A percentile compares a stretch with the other conserved stretches of the same genome.
Evolutionary conservation across 805 yeast species (phyloP).

Genomic region (Pichia cabralensis): DNA sequence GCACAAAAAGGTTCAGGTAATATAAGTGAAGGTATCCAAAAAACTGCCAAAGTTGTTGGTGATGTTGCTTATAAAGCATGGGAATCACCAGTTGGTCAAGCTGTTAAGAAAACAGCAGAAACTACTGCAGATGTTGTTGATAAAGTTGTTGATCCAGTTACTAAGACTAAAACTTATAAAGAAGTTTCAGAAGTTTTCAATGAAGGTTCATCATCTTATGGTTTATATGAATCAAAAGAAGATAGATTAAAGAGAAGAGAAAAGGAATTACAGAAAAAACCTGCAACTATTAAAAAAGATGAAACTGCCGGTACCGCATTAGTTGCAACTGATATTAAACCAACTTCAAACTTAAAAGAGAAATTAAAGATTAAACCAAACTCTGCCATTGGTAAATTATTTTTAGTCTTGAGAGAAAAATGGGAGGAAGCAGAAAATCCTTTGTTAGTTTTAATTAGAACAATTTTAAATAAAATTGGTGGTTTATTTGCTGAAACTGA

Average conservation of each 20-base stretch:
- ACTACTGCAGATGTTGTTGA: constrained; percentile 80
- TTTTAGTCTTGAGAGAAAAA: constrained; percentile 51
- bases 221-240: constrained; percentile 84
- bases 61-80: constrained; percentile 84
- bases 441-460: constrained; percentile 68
- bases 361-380: constrained; percentile 53
- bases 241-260: constrained; percentile 68
- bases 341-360: constrained; percentile 44
- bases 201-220: constrained; percentile 87
- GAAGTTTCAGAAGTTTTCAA: constrained; percentile 82
- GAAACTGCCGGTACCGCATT: constrained; percentile 76
- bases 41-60: constrained; percentile 92
- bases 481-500: constrained; percentile 95
- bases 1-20: constrained; percentile 64
- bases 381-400: constrained; percentile 56
- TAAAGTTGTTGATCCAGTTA: constrained; percentile 83
- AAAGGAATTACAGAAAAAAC: constrained; percentile 42
- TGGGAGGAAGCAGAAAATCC: constrained; percentile 97
- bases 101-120: constrained; percentile 77
- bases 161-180: constrained; percentile 81
- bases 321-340: constrained; percentile 72
- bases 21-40: constrained; percentile 62
- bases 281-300: constrained; percentile 63
- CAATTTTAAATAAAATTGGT: constrained; percentile 68
- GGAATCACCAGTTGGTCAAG: constrained; percentile 90